Evolutionary conservation across 352 stramenopile genomes (phyloP).

Genomic region (Pythium myriotylum): DNA sequence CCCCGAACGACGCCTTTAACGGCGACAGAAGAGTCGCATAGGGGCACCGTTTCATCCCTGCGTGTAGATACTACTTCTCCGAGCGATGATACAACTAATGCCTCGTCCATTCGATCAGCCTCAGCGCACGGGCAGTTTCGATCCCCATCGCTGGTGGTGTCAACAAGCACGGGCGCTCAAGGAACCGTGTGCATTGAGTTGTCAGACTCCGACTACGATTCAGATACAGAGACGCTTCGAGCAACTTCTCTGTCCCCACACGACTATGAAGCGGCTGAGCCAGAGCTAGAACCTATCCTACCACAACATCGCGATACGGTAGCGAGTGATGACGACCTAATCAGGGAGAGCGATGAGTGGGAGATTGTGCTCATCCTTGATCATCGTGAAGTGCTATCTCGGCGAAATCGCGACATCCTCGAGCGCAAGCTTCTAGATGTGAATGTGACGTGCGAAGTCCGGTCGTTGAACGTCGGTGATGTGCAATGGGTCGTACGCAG

Average conservation of each 20-base stretch:
- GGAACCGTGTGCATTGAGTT: constrained; percentile 40
- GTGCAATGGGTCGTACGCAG: constrained; percentile 77
- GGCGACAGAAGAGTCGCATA: neutral
- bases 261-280: constrained; percentile 3
- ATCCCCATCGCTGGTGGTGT: too few species aligned
- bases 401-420: constrained; percentile 69
- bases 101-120: neutral
- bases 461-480: constrained; percentile 73
- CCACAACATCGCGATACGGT: neutral
- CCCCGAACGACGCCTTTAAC: neutral
- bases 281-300: constrained; percentile 3
- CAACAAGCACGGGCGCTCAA: neutral
- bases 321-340: constrained; percentile 14
- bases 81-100: neutral
- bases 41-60: neutral
- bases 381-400: constrained; percentile 78
- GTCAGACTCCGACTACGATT: constrained; percentile 42
- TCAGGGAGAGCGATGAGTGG: constrained; percentile 54
- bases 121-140: neutral
- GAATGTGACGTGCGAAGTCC: constrained; percentile 83
- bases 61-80: neutral
- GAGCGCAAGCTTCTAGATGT: constrained; percentile 80
- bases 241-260: constrained; percentile 15
- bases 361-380: constrained; percentile 83
- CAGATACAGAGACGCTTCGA: constrained; percentile 23